Percentiles rank a stretch among this genome's conserved stretches.
Evolutionary conservation across 257 asterid genomes (phyloP).

Genomic region (Solanum paucissectum): DNA sequence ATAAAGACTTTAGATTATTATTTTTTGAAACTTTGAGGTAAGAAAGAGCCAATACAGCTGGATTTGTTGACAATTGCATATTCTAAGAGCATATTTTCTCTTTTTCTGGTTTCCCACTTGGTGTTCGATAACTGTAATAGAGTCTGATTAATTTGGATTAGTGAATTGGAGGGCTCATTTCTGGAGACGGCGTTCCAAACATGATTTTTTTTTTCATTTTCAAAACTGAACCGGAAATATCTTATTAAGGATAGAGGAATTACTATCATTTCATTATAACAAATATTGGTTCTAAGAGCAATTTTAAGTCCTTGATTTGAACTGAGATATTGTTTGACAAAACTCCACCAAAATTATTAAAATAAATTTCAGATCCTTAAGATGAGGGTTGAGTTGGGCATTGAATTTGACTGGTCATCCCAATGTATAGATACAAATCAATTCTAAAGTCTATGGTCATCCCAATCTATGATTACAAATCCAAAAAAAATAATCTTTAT

Average conservation of each 20-base stretch:
- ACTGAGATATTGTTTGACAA: neutral
- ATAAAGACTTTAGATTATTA: neutral
- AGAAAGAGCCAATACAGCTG: neutral
- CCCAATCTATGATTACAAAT: neutral
- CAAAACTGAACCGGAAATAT: accelerated
- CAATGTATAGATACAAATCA: neutral
- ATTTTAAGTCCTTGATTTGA: neutral
- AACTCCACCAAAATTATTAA: neutral
- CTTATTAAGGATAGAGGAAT: accelerated
- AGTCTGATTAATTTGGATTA: neutral
- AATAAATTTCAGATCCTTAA: neutral
- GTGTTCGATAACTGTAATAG: neutral
- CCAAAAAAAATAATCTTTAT: neutral
- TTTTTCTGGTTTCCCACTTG: neutral
- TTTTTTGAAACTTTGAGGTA: neutral
- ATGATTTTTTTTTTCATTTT: neutral
- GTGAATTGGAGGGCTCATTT: neutral
- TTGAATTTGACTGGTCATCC: neutral
- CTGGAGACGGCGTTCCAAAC: accelerated
- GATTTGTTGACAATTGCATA: neutral
- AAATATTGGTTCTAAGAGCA: neutral
- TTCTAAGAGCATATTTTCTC: neutral
- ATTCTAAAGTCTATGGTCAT: neutral
- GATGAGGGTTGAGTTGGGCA: neutral
- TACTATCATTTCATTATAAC: neutral